Percentiles rank a stretch among this genome's conserved stretches.
Conservation (phyloP, 441 rosid genomes). For the Arabidopsis hybrid region DNA sequence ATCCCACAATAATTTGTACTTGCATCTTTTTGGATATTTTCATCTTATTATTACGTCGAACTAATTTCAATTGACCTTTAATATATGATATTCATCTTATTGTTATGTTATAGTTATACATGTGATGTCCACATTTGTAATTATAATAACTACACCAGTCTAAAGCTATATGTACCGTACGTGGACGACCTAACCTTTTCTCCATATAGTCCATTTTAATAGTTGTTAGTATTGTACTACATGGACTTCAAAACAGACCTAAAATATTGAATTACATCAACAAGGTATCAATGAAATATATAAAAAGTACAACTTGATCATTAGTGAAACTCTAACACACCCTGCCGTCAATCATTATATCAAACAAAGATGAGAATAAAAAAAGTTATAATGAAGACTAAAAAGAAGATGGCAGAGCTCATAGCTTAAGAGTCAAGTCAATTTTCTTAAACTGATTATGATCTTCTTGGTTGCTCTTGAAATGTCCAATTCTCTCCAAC, state of each 20-base stretch:
- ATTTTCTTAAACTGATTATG: constrained; percentile 69
- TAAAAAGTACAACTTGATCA: constrained; percentile 14
- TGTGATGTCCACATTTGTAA: constrained; percentile 20
- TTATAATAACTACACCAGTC: background rate
- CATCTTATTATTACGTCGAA: background rate
- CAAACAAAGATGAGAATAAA: constrained; percentile 30
- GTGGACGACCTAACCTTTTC: constrained; percentile 18
- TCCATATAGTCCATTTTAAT: background rate
- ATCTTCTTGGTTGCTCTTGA: constrained; percentile 54
- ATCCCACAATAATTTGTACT: constrained; percentile 19
- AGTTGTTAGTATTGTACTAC: constrained; percentile 13
- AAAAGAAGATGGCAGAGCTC: constrained; percentile 31
- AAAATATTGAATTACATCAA: constrained; percentile 41
- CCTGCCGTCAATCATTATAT: constrained; percentile 36
- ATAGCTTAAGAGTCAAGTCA: constrained; percentile 95
- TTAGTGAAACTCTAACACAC: constrained; percentile 24
- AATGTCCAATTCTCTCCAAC: constrained; percentile 34
- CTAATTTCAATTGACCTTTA: constrained; percentile 6
- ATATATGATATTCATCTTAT: background rate
- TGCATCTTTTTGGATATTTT: background rate
- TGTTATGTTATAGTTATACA: background rate
- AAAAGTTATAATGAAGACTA: constrained; percentile 10
- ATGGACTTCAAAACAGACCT: constrained; percentile 20
- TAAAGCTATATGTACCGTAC: background rate
- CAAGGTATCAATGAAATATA: background rate